Percentiles rank a stretch among this genome's conserved stretches.
phyloP scores from a whole-genome alignment of 768 basidiomycete species.

The Wakefieldia striispora region DNA sequence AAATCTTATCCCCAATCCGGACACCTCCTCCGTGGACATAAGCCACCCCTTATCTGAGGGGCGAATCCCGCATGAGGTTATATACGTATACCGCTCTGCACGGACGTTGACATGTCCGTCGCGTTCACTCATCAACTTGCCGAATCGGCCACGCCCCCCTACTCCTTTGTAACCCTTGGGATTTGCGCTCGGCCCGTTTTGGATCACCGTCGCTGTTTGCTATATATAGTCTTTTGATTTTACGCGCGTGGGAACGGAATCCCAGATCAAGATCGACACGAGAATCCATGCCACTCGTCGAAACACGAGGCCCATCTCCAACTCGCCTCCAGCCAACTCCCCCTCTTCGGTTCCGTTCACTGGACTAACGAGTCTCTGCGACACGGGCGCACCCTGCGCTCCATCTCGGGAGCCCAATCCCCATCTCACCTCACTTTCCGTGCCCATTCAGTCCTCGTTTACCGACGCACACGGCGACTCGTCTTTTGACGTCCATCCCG shows the following conservation, averaged over 20 bases:
- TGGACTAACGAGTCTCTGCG: no score
- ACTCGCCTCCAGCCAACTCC: conserved; percentile 33
- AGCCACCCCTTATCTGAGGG: conserved; percentile 10
- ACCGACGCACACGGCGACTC: no score
- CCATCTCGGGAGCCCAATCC: no score
- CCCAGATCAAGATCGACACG: conserved; percentile 63
- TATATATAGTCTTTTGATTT: conserved; percentile 30
- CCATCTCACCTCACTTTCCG: no score
- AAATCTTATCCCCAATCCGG: conserved; percentile 24
- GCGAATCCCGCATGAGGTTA: conserved; percentile 19
- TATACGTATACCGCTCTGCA: conserved; percentile 17
- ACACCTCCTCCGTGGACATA: conserved; percentile 29
- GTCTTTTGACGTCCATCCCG: no score
- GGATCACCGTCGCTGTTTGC: conserved; percentile 21
- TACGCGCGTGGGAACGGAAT: conserved; percentile 39
- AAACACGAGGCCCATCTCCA: conserved; percentile 48
- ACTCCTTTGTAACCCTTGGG: background rate
- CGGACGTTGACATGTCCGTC: conserved; percentile 13
- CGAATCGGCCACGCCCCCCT: background rate
- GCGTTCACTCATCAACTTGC: no score
- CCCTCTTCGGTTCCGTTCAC: conserved; percentile 1
- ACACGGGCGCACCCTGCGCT: no score
- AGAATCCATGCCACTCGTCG: conserved; percentile 21
- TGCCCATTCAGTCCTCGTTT: no score
- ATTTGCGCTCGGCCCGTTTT: conserved; percentile 24